A percentile compares a stretch with the other conserved stretches of the same genome.
Evolutionary conservation across 2,329 filamentous ascomycete species (phyloP).

Genomic region (Phaeophleospora eucalypticola): DNA sequence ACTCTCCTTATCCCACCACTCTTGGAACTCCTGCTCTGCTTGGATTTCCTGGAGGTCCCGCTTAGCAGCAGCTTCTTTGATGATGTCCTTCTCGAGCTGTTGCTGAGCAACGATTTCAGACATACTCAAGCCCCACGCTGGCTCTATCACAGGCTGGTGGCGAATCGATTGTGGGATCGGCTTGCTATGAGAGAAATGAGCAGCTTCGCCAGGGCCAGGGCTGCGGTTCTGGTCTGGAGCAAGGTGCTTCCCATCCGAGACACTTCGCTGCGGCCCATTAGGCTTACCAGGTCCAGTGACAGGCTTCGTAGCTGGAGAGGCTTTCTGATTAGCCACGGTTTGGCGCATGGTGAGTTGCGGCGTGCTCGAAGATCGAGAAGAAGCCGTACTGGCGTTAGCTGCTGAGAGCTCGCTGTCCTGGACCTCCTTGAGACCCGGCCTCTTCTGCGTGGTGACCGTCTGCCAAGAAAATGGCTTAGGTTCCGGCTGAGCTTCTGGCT

Average conservation of each 20-base stretch:
- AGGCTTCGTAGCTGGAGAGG: slow-evolving; percentile 14
- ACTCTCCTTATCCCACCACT: slow-evolving; percentile 92
- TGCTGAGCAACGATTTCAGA: slow-evolving; percentile 87
- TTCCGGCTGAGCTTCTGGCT: slow-evolving; percentile 21
- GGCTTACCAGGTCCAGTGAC: slow-evolving; percentile 17
- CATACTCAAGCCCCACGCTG: slow-evolving; percentile 67
- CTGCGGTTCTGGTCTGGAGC: background rate
- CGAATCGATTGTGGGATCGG: slow-evolving; percentile 44
- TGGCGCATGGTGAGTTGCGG: slow-evolving; percentile 59
- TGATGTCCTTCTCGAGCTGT: slow-evolving; percentile 73
- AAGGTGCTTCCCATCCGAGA: slow-evolving; percentile 11
- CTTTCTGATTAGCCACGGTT: slow-evolving; percentile 50
- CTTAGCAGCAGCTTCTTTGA: slow-evolving; percentile 81
- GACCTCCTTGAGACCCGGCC: slow-evolving; percentile 49
- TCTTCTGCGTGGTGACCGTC: slow-evolving; percentile 49
- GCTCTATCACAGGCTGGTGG: slow-evolving; percentile 58
- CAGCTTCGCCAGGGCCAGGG: slow-evolving; percentile 1
- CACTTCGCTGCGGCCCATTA: slow-evolving; percentile 22
- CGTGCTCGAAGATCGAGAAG: slow-evolving; percentile 33
- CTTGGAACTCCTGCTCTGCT: slow-evolving; percentile 91
- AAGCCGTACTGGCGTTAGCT: slow-evolving; percentile 26
- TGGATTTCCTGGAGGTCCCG: slow-evolving; percentile 91
- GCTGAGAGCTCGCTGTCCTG: slow-evolving; percentile 36
- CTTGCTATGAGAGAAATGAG: slow-evolving; percentile 33
- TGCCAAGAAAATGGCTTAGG: slow-evolving; percentile 57